A percentile compares a stretch with the other conserved stretches of the same genome.
phyloP scores from a whole-genome alignment of 2,329 filamentous ascomycete genomes.

The Pyrenophora teres region DNA sequence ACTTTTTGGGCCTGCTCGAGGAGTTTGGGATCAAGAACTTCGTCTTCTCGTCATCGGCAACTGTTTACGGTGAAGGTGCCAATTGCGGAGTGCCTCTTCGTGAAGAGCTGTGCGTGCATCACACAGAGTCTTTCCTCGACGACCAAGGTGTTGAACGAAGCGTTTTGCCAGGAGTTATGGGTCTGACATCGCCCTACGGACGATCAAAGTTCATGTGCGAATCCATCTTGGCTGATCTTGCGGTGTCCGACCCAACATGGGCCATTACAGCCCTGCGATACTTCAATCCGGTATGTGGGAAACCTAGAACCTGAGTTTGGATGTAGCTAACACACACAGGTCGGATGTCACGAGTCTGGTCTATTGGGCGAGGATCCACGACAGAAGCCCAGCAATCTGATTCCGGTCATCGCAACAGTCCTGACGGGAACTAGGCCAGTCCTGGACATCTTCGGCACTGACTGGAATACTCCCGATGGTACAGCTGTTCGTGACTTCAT shows the following conservation, averaged over 20 bases:
- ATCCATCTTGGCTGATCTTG: slow-evolving; percentile 67
- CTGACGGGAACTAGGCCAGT: slow-evolving; percentile 59
- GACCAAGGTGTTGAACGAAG: slow-evolving; percentile 50
- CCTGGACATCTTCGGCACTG: slow-evolving; percentile 66
- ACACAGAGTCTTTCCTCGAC: slow-evolving; percentile 52
- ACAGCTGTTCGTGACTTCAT: slow-evolving; percentile 71
- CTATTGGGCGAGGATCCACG: slow-evolving; percentile 67
- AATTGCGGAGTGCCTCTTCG: slow-evolving; percentile 56
- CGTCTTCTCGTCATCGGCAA: slow-evolving; percentile 70
- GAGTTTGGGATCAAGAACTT: slow-evolving; percentile 67
- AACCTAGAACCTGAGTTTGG: no score
- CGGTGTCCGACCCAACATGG: slow-evolving; percentile 64
- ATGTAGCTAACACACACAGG: slow-evolving; percentile 26
- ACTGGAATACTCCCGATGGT: slow-evolving; percentile 69
- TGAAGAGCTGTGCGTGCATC: slow-evolving; percentile 62
- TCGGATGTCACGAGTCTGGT: slow-evolving; percentile 68
- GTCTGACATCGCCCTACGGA: slow-evolving; percentile 68
- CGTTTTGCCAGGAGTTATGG: slow-evolving; percentile 56
- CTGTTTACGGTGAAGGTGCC: slow-evolving; percentile 62
- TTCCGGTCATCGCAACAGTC: slow-evolving; percentile 67
- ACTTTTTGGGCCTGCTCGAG: slow-evolving; percentile 62
- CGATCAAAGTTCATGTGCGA: slow-evolving; percentile 71
- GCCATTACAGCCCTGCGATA: slow-evolving; percentile 67
- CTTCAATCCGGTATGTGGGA: slow-evolving; percentile 62
- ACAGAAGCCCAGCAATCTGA: slow-evolving; percentile 65